A percentile compares a stretch with the other conserved stretches of the same genome.
Evolutionary conservation across 2,329 filamentous ascomycete species (phyloP).

Genomic region (Talaromyces piceae): DNA sequence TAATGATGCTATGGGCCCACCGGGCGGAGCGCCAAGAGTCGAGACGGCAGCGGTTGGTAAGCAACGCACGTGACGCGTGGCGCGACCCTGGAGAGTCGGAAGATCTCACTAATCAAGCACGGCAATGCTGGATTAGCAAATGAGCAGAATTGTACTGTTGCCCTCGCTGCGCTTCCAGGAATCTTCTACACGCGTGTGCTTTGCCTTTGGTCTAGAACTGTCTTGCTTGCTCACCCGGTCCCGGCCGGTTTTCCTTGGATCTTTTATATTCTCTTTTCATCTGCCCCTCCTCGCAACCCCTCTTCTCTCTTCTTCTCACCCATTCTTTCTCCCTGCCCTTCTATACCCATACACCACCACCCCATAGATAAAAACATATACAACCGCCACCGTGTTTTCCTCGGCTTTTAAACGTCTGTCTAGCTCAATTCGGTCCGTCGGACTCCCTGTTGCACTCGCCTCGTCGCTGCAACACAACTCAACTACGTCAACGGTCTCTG

Average conservation of each 20-base stretch:
- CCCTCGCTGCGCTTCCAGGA: too few species aligned
- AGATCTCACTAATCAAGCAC: too few species aligned
- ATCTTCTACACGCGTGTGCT: too few species aligned
- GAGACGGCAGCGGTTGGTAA: constrained; percentile 11
- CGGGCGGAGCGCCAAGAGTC: not conserved
- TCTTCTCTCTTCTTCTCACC: not conserved
- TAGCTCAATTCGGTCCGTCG: constrained; percentile 61
- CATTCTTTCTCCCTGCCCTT: not conserved
- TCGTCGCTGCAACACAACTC: constrained; percentile 58
- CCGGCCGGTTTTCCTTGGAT: too few species aligned
- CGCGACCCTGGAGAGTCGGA: too few species aligned
- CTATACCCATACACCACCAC: not conserved
- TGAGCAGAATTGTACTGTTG: too few species aligned
- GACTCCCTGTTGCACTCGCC: constrained; percentile 65
- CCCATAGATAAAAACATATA: too few species aligned
- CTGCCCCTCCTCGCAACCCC: too few species aligned
- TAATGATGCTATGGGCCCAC: not conserved
- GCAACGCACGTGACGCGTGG: constrained; percentile 12
- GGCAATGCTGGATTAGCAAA: too few species aligned
- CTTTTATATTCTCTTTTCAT: too few species aligned
- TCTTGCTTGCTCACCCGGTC: too few species aligned
- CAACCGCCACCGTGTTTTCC: constrained; percentile 88
- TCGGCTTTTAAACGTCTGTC: constrained; percentile 63
- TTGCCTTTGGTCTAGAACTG: too few species aligned
- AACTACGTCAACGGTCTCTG: constrained; percentile 25